Evolutionary conservation across 2,329 filamentous ascomycete species (phyloP).

Genomic region (Hymenotorrendiella dingleyae): DNA sequence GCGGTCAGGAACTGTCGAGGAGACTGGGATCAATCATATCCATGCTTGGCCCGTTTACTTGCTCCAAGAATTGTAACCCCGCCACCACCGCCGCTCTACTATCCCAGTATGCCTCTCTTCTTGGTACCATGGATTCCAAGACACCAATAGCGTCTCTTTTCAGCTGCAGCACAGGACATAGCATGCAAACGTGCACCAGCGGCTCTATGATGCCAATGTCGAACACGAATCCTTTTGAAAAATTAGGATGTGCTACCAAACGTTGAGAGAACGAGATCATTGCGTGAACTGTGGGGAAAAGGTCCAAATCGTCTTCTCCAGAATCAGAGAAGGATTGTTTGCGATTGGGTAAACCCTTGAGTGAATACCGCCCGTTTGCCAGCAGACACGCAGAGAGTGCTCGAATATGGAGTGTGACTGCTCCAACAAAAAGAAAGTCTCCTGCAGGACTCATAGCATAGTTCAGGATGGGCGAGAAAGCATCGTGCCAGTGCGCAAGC

Average conservation of each 20-base stretch:
- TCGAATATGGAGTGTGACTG: conserved; percentile 18
- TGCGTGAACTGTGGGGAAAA: conserved; percentile 6
- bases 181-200: conserved; percentile 11
- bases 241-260: conserved; percentile 5
- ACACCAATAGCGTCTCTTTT: conserved; percentile 17
- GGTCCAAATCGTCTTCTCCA: neutral
- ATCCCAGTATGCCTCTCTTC: conserved; percentile 22
- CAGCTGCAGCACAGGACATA: conserved; percentile 14
- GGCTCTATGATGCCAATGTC: conserved; percentile 19
- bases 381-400: conserved; percentile 9
- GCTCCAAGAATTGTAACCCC: conserved; percentile 7
- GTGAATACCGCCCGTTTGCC: neutral
- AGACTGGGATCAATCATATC: neutral
- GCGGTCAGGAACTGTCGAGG: neutral
- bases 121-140: conserved; percentile 15
- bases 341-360: neutral
- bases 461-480: conserved; percentile 18
- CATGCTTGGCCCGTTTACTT: conserved; percentile 2
- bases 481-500: conserved; percentile 21
- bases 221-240: conserved; percentile 18
- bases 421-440: conserved; percentile 14
- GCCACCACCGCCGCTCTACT: conserved; percentile 7
- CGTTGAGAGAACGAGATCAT: conserved; percentile 5
- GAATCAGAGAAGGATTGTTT: neutral
- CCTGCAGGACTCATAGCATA: conserved; percentile 15